Base-by-base conservation (phyloP, 2,329 filamentous ascomycete genomes). In the Paraphoma sp. region DNA sequence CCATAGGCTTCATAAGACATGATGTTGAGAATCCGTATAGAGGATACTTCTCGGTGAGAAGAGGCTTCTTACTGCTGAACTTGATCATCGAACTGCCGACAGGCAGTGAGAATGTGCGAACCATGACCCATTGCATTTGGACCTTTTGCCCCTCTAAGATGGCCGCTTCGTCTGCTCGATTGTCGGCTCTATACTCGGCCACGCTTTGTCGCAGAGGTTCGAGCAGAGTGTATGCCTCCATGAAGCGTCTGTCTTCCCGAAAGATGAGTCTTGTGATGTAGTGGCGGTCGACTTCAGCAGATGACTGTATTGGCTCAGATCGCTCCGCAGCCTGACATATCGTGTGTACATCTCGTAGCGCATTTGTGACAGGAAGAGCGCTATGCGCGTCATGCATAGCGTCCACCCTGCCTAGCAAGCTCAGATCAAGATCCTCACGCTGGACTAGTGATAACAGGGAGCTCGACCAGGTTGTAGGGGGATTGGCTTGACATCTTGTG, bases 81-180 rank as follows among this genome's bases (percentile, higher is more conserved):
- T 94, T 91, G 53, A 98, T 82, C 76, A 99, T 87, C 1, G 89
- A 93, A 59, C 93, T 88, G 1, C 96, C 96, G 6, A 92, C 86
- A 1, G 95, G 92, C 51, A 97, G 89, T 1, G 95, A 93, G 56
- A 98, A 83, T 12, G 94, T 98, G 56, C 95, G 88, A 45, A 90
- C 86, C 41, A 94, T 95, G 38, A 97, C 86, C 70, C 90, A 89
- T 57, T 95, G 91, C 55, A 95, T 93, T 31, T 97, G 83, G 59
- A 92, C 89, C 75, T 97, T 97, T 75, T 99, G 95, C 56, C 90
- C 91, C 73, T 99, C 95, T 9, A 99, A 82, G 54, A 96, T 87
- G 59, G 95, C 89, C 14, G 91, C 89, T 72, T 99, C 95, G 18
- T 89, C 86, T 90, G 92, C 95, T 41, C 87, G 86, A 1, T 90